Percentiles rank a stretch among this genome's conserved stretches.
These are phyloP conservation scores for Exophiala viscosa DNA, from an alignment of 2,329 filamentous ascomycete genomes.

Conservation along the genomic window DNA sequence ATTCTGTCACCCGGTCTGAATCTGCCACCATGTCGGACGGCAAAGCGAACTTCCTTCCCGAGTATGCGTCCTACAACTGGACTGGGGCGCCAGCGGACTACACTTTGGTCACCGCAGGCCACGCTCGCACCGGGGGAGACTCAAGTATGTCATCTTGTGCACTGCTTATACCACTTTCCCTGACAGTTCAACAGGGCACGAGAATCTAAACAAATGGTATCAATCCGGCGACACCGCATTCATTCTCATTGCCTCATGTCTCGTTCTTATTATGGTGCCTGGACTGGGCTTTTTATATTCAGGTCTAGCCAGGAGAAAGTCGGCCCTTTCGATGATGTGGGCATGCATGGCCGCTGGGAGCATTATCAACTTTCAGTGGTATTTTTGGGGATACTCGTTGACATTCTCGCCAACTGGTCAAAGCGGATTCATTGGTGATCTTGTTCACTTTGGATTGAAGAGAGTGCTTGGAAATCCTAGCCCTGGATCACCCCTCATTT, in stretches of 20 bases:
- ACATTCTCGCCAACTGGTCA: conserved; percentile 79
- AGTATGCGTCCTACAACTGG: conserved; percentile 50
- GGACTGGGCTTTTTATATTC: conserved; percentile 98
- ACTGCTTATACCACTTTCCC: not conserved
- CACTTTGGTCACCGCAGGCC: conserved; percentile 43
- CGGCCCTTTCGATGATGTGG: conserved; percentile 94
- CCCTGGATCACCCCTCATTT: conserved; percentile 80
- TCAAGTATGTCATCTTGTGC: conserved; percentile 59
- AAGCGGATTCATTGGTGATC: conserved; percentile 87
- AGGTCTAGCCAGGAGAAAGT: conserved; percentile 94
- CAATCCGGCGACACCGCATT: conserved; percentile 87
- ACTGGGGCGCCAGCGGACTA: conserved; percentile 45
- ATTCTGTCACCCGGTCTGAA: not conserved
- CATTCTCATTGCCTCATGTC: conserved; percentile 63
- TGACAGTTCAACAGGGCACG: conserved; percentile 53
- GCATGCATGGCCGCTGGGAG: conserved; percentile 91
- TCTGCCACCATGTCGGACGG: conserved; percentile 17
- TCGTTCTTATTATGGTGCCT: conserved; percentile 84
- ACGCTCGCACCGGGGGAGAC: conserved; percentile 67
- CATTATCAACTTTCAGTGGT: conserved; percentile 96
- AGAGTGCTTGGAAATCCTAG: conserved; percentile 81
- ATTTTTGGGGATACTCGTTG: conserved; percentile 97
- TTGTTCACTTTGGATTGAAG: conserved; percentile 83
- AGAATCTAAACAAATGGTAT: conserved; percentile 96
- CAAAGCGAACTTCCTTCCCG: conserved; percentile 29